These are phyloP conservation scores for Alternaria rosae DNA, from an alignment of 2,329 filamentous ascomycete species.

Conservation along the genomic window DNA sequence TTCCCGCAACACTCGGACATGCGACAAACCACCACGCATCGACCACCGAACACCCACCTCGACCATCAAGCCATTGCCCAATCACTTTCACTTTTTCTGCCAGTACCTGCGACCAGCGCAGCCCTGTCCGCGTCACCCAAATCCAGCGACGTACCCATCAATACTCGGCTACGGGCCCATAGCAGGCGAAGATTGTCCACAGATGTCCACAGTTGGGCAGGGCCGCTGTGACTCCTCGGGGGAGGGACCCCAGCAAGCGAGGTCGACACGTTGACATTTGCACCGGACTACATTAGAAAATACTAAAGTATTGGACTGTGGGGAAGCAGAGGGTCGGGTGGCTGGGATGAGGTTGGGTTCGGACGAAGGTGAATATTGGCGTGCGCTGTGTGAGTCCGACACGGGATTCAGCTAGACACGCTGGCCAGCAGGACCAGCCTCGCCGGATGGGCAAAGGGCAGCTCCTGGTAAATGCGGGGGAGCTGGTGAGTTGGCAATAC, in stretches of 20 bases:
- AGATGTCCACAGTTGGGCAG: conserved; percentile 9
- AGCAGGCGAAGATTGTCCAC: background rate
- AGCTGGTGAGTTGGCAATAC: conserved; percentile 16
- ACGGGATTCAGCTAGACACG: conserved; percentile 5
- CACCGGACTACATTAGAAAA: conserved; percentile 8
- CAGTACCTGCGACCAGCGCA: conserved; percentile 30
- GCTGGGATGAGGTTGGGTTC: conserved; percentile 9
- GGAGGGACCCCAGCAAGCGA: background rate
- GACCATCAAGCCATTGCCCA: conserved; percentile 23
- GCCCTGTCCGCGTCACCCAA: conserved; percentile 23
- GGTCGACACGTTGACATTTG: conserved; percentile 17
- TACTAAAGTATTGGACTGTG: conserved; percentile 11
- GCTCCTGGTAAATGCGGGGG: conserved; percentile 14
- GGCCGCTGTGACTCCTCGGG: background rate
- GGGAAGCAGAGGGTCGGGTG: conserved; percentile 5
- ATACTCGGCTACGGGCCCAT: background rate
- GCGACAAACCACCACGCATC: conserved; percentile 10
- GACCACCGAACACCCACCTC: conserved; percentile 11
- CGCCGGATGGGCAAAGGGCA: background rate
- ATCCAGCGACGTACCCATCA: conserved; percentile 1
- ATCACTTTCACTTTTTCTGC: conserved; percentile 37
- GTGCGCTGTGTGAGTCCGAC: background rate
- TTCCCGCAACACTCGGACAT: conserved; percentile 13
- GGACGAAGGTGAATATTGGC: background rate
- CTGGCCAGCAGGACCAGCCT: background rate